Evolutionary conservation across 352 stramenopile species (phyloP).

Genomic region (Phytophthora podocarpi): DNA sequence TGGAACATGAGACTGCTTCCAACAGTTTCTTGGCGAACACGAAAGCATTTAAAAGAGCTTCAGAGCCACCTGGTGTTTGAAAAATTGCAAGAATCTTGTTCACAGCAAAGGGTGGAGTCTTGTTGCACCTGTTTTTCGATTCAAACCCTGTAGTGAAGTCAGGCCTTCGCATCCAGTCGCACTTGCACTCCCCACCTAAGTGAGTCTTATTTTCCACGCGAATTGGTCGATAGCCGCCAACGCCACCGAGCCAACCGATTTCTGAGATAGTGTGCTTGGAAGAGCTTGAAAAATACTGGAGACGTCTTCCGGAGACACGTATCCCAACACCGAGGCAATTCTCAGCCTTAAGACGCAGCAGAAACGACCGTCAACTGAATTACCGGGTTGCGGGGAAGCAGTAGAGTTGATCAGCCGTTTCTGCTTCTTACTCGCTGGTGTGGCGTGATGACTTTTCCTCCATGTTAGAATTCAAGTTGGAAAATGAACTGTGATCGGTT

Average conservation of each 20-base stretch:
- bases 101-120: conserved; percentile 2
- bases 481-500: too few relatives aligned
- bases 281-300: conserved; percentile 9
- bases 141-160: conserved; percentile 20
- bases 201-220: conserved; percentile 18
- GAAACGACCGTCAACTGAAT: too few relatives aligned
- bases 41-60: conserved; percentile 8
- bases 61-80: conserved; percentile 5
- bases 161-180: conserved; percentile 29
- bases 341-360: conserved; percentile 20
- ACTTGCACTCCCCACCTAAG: conserved; percentile 21
- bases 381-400: too few relatives aligned
- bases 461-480: too few relatives aligned
- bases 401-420: too few relatives aligned
- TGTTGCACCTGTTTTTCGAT: conserved; percentile 1
- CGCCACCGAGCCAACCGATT: conserved; percentile 9
- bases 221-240: conserved; percentile 16
- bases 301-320: conserved; percentile 6
- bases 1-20: conserved; percentile 5
- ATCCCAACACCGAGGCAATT: conserved; percentile 14
- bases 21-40: conserved; percentile 11
- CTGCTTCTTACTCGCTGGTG: too few relatives aligned
- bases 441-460: too few relatives aligned
- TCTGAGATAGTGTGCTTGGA: not conserved
- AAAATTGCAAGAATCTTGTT: conserved; percentile 20